Evolutionary conservation across 768 basidiomycete species (phyloP), one percentile per base, ranked within the genome.

Genomic region (Naganishia vaughanmartiniae): DNA sequence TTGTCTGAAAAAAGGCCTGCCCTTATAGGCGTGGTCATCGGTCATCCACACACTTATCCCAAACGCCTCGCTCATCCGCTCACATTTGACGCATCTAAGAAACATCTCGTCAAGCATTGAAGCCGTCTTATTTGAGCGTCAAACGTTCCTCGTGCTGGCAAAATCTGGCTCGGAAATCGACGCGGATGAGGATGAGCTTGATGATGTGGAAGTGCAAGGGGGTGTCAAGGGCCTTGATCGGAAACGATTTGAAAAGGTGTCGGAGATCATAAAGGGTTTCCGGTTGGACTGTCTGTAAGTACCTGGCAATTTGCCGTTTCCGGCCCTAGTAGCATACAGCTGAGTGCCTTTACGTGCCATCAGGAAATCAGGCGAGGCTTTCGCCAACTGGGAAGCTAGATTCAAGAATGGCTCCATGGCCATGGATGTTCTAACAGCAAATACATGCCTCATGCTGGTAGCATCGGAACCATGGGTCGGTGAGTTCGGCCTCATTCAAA

Each of bases 41-140:
- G 95, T 99, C 71, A 93, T 99, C 19, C 92, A 96, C 77, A 93
- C 92, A 19, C 85, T 99, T 74, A 95, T 97, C 69, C 96, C 96
- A 4, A 97, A 98, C 74, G 92, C 92, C 42, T 83, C 88, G n/a
- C 88, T 92, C 54, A 89, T 99, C 48, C 88, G 90, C 1, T 88
- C 86, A 73, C 93, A 98, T 75, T 87, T 99, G 21, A 86, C 88
- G 9, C 91, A 88, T 60, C 90, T 98, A 71, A 90, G 93, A 17
- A 85, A 87, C 56, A 88, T 92, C 0, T 93, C 93, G 79, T 89
- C 87, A 73, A 93, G 94, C 7, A 90, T 90, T 0, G 96, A 99
- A 81, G 92, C 93, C 69, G 89, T 98, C 76, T 87, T 97, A 48
- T 98, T 99, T 76, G 96, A 99, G 79, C 89, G 92, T 65, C 94